A percentile compares a stretch with the other conserved stretches of the same genome.
phyloP scores from a whole-genome alignment of 2,329 filamentous ascomycete genomes.

The Cytospora leucostoma region DNA sequence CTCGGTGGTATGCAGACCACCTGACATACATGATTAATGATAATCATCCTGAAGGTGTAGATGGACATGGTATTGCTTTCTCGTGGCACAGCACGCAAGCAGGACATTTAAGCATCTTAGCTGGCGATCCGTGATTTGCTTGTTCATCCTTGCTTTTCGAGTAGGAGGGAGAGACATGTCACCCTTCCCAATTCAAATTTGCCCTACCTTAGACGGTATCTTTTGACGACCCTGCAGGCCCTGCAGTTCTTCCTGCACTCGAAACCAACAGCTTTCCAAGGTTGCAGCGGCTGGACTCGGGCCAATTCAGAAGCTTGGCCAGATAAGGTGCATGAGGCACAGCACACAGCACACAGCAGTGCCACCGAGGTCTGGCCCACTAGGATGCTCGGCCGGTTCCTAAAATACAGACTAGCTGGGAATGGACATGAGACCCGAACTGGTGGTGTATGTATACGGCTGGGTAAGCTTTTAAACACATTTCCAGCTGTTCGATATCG shows the following conservation, averaged over 20 bases:
- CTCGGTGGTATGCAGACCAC: too few species aligned
- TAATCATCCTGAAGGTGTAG: too few species aligned
- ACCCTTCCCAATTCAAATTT: background rate
- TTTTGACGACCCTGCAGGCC: background rate
- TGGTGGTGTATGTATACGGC: conserved; percentile 27
- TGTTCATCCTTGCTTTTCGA: too few species aligned
- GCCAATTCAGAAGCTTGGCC: conserved; percentile 27
- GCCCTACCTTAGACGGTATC: background rate
- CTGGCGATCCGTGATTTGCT: too few species aligned
- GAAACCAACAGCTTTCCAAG: background rate
- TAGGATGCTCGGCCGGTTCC: conserved; percentile 28
- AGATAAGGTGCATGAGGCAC: conserved; percentile 25
- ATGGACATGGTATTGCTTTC: too few species aligned
- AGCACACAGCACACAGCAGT: conserved; percentile 28
- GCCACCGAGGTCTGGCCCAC: conserved; percentile 36
- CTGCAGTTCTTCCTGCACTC: background rate
- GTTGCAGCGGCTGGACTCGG: conserved; percentile 20
- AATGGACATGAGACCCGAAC: conserved; percentile 21
- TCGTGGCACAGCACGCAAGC: too few species aligned
- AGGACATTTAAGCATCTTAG: too few species aligned
- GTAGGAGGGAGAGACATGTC: background rate
- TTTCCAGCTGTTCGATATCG: conserved; percentile 6
- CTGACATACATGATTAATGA: too few species aligned
- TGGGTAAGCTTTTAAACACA: conserved; percentile 19
- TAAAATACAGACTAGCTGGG: background rate